Evolutionary conservation across 345 rosid genomes (phyloP).

Genomic region (Euphorbia peplus): DNA sequence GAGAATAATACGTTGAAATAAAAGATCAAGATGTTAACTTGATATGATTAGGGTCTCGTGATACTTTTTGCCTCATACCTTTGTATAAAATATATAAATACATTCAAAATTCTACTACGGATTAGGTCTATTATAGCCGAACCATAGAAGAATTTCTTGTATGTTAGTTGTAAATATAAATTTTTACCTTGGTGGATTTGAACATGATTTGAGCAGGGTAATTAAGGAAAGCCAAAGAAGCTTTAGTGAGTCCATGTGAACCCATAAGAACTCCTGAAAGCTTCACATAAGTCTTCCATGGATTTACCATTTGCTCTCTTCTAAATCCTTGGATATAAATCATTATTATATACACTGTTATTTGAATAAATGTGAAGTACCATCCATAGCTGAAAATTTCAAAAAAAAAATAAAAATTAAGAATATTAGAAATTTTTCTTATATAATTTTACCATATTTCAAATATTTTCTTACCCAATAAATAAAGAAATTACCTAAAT

Average conservation of each 20-base stretch:
- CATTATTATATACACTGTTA: conserved; percentile 78
- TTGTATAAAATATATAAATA: too few species aligned
- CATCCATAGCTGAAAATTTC: conserved; percentile 75
- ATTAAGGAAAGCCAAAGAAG: conserved; percentile 92
- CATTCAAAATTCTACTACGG: too few species aligned
- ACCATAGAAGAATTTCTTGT: too few species aligned
- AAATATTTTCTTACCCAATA: background rate
- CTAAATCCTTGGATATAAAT: conserved; percentile 93
- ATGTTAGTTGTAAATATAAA: too few species aligned
- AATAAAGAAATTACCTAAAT: conserved; percentile 56
- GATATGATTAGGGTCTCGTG: too few species aligned
- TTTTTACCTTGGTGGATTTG: conserved; percentile 94
- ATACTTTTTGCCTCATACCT: too few species aligned
- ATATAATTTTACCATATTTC: too few species aligned
- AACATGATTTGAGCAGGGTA: conserved; percentile 95
- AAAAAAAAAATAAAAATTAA: background rate
- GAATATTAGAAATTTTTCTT: too few species aligned
- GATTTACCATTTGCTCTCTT: conserved; percentile 87
- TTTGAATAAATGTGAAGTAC: conserved; percentile 98
- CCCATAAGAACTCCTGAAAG: conserved; percentile 98
- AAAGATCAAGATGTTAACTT: too few species aligned
- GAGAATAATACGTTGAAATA: too few species aligned
- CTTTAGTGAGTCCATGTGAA: conserved; percentile 92
- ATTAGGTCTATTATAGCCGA: too few species aligned
- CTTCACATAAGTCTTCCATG: conserved; percentile 90